These are phyloP conservation scores for Fonsecaea pedrosoi DNA, from an alignment of 2,329 filamentous ascomycete genomes.

Conservation along the genomic window DNA sequence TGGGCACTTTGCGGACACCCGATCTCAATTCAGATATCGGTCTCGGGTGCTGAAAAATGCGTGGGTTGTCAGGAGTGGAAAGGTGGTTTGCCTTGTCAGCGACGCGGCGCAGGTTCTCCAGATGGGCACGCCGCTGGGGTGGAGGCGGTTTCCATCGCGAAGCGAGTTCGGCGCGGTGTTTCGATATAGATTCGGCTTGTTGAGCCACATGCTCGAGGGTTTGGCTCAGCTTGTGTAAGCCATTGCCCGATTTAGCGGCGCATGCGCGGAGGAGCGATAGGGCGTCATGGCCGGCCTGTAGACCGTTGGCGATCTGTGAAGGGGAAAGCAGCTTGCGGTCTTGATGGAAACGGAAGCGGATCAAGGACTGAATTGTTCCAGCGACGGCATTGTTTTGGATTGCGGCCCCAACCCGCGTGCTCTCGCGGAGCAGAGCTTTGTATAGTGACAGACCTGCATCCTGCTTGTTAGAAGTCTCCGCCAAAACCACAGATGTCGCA, in stretches of 20 bases:
- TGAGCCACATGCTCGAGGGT: conserved; percentile 24
- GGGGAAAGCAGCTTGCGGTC: conserved; percentile 50
- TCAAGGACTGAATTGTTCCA: conserved; percentile 40
- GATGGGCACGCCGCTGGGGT: conserved; percentile 7
- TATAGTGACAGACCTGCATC: conserved; percentile 53
- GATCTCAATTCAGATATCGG: conserved; percentile 29
- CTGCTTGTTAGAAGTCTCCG: neutral
- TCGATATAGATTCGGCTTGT: conserved; percentile 20
- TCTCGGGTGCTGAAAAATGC: conserved; percentile 33
- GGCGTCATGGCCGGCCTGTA: conserved; percentile 52
- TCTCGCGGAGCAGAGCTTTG: conserved; percentile 54
- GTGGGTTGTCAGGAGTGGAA: conserved; percentile 24
- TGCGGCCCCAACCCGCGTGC: conserved; percentile 42
- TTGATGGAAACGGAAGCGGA: conserved; percentile 49
- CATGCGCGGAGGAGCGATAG: conserved; percentile 31
- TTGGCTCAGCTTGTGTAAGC: conserved; percentile 22
- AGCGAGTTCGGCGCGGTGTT: conserved; percentile 16
- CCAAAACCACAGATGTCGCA: neutral
- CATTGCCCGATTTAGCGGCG: conserved; percentile 16
- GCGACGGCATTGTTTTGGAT: conserved; percentile 34
- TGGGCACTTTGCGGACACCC: conserved; percentile 50
- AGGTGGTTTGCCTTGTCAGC: conserved; percentile 20
- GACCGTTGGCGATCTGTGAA: conserved; percentile 47
- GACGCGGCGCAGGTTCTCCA: conserved; percentile 26
- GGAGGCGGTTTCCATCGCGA: conserved; percentile 26